phyloP scores from a whole-genome alignment of 2,329 filamentous ascomycete genomes.

The Knufia fluminis region DNA sequence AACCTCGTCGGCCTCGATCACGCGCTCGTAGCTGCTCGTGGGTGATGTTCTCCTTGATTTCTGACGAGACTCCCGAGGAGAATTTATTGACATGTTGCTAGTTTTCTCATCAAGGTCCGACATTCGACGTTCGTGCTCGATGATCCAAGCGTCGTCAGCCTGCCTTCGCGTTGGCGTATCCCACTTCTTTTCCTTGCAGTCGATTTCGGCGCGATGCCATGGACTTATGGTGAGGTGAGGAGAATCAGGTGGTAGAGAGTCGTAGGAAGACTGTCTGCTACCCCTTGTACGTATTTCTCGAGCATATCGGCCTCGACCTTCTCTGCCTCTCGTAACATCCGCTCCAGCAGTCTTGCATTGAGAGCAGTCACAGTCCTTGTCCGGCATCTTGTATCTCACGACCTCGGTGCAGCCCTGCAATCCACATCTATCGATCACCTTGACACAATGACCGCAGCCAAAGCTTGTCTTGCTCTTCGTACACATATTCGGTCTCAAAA shows the following conservation, averaged over 20 bases:
- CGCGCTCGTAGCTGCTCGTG: background rate
- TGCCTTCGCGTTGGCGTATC: constrained; percentile 16
- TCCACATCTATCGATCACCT: constrained; percentile 16
- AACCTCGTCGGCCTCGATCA: constrained; percentile 4
- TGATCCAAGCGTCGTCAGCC: constrained; percentile 20
- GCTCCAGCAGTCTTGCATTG: constrained; percentile 19
- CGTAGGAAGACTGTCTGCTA: constrained; percentile 3
- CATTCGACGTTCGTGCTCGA: constrained; percentile 20
- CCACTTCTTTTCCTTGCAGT: constrained; percentile 21
- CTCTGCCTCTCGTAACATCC: constrained; percentile 18
- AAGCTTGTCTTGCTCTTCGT: constrained; percentile 22
- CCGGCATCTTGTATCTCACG: constrained; percentile 17
- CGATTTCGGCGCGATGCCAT: constrained; percentile 9
- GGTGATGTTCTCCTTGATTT: constrained; percentile 1
- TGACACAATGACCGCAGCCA: constrained; percentile 22
- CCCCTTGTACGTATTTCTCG: constrained; percentile 11
- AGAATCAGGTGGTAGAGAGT: constrained; percentile 5
- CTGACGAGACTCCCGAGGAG: background rate
- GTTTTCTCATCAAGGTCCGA: constrained; percentile 13
- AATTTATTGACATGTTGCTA: background rate
- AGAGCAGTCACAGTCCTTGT: constrained; percentile 16
- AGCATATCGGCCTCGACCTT: constrained; percentile 21
- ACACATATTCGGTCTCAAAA: constrained; percentile 15
- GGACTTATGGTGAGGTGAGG: background rate
- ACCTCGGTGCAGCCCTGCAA: constrained; percentile 14